Percentiles rank a stretch among this genome's conserved stretches.
Evolutionary conservation across 179 eudicot species (phyloP).

Genomic region (Beta corolliflora): DNA sequence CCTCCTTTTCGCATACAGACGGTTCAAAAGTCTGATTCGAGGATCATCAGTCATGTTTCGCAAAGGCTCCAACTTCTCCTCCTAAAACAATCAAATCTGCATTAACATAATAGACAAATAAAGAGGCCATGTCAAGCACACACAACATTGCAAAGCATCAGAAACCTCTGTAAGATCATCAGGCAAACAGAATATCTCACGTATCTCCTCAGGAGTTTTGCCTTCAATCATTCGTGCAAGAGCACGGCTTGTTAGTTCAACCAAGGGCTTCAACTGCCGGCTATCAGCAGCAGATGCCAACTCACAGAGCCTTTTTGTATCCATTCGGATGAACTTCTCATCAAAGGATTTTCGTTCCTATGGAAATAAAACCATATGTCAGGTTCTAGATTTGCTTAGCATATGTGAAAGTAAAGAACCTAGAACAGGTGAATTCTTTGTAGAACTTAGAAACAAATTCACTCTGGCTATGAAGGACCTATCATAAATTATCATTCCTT

Average conservation of each 20-base stretch:
- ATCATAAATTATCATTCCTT: not conserved
- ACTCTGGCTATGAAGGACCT: not conserved
- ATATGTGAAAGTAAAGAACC: not conserved
- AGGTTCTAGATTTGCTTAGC: slow-evolving; percentile 8
- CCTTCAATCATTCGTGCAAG: slow-evolving; percentile 95
- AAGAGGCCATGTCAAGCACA: slow-evolving; percentile 50
- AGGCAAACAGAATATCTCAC: slow-evolving; percentile 90
- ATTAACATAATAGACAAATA: slow-evolving; percentile 43
- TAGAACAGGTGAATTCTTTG: not conserved
- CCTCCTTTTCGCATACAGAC: slow-evolving; percentile 84
- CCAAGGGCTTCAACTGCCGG: slow-evolving; percentile 85
- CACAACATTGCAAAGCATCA: slow-evolving; percentile 58
- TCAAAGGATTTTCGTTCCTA: slow-evolving; percentile 86
- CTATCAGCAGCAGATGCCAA: slow-evolving; percentile 96
- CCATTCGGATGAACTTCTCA: slow-evolving; percentile 82
- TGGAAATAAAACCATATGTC: slow-evolving; percentile 24
- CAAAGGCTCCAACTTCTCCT: slow-evolving; percentile 95
- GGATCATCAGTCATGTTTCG: slow-evolving; percentile 84
- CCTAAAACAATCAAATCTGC: slow-evolving; percentile 63
- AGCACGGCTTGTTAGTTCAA: slow-evolving; percentile 87
- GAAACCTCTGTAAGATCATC: slow-evolving; percentile 99
- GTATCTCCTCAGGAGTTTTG: slow-evolving; percentile 89
- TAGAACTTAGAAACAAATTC: not conserved
- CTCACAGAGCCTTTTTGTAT: slow-evolving; percentile 84
- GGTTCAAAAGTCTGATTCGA: slow-evolving; percentile 78